phyloP scores from a whole-genome alignment of 768 basidiomycete species.

The Tulasnella sp. region DNA sequence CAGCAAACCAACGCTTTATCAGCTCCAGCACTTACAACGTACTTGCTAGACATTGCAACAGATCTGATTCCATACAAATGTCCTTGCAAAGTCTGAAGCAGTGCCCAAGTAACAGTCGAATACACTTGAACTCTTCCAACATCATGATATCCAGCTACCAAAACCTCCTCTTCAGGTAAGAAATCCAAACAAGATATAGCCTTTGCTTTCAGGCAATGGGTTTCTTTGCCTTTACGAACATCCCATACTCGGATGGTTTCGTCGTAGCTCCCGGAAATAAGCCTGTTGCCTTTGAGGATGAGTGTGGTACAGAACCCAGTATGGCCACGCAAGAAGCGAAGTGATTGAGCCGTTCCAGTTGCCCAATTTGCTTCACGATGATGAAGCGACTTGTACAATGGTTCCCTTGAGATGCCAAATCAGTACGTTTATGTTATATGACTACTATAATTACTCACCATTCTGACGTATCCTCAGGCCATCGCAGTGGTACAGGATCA shows the following conservation, averaged over 20 bases:
- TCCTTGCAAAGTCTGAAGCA: constrained; percentile 22
- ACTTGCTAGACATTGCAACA: constrained; percentile 71
- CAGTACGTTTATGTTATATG: neutral
- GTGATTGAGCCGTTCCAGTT: constrained; percentile 56
- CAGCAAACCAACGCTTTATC: constrained; percentile 62
- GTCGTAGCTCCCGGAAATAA: constrained; percentile 85
- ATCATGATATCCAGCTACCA: constrained; percentile 87
- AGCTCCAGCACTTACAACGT: constrained; percentile 73
- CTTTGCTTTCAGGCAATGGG: constrained; percentile 70
- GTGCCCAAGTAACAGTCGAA: constrained; percentile 56
- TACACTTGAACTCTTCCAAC: constrained; percentile 84
- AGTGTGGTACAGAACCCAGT: constrained; percentile 81
- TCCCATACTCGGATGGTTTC: constrained; percentile 93
- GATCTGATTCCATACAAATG: constrained; percentile 45
- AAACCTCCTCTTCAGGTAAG: constrained; percentile 72
- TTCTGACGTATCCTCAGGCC: constrained; percentile 41
- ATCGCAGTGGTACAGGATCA: constrained; percentile 14
- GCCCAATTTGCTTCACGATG: constrained; percentile 78
- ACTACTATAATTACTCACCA: constrained; percentile 38
- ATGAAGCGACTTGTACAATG: constrained; percentile 66
- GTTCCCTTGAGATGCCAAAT: constrained; percentile 32
- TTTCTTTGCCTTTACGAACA: constrained; percentile 48
- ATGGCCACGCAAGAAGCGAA: constrained; percentile 70
- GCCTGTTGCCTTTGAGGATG: constrained; percentile 51
- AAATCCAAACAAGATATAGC: constrained; percentile 61